Conservation (phyloP, 2,329 filamentous ascomycete species). For the Colletotrichum musicola region DNA sequence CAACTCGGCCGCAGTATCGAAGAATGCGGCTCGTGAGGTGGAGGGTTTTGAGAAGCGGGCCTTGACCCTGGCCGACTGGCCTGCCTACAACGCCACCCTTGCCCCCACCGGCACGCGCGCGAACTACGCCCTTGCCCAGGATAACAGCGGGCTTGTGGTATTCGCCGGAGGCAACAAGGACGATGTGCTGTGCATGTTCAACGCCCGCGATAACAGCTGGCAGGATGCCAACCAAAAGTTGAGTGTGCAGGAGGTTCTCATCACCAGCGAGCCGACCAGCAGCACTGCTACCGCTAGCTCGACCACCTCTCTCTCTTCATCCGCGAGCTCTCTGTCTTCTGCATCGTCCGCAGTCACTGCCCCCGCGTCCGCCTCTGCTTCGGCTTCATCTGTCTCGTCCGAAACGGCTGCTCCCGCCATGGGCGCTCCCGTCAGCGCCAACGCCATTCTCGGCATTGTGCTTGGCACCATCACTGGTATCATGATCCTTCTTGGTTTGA, state of each 20-base stretch:
- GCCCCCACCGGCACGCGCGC: slow-evolving; percentile 75
- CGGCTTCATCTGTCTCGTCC: slow-evolving; percentile 41
- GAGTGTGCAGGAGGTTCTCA: slow-evolving; percentile 56
- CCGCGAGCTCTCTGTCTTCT: slow-evolving; percentile 36
- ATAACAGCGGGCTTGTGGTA: slow-evolving; percentile 75
- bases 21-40: slow-evolving; percentile 16
- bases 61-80: slow-evolving; percentile 75
- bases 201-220: slow-evolving; percentile 83
- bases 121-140: slow-evolving; percentile 80
- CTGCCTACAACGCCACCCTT: slow-evolving; percentile 80
- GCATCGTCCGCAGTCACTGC: slow-evolving; percentile 42
- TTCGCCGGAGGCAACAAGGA: slow-evolving; percentile 65
- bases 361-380: slow-evolving; percentile 46
- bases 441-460: slow-evolving; percentile 81
- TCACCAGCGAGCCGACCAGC: slow-evolving; percentile 45
- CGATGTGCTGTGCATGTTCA: slow-evolving; percentile 81
- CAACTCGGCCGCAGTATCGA: slow-evolving; percentile 57
- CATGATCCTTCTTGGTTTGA: slow-evolving; percentile 75
- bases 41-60: slow-evolving; percentile 49
- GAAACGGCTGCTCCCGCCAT: slow-evolving; percentile 39
- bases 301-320: slow-evolving; percentile 46
- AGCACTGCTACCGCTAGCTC: slow-evolving; percentile 47
- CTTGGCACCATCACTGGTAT: slow-evolving; percentile 85
- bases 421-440: slow-evolving; percentile 48
- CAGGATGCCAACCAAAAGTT: slow-evolving; percentile 77